Percentiles rank a stretch among this genome's conserved stretches.
Evolutionary conservation across 805 yeast genomes (phyloP).

Genomic region (Suhomyces tanzawaensis): DNA sequence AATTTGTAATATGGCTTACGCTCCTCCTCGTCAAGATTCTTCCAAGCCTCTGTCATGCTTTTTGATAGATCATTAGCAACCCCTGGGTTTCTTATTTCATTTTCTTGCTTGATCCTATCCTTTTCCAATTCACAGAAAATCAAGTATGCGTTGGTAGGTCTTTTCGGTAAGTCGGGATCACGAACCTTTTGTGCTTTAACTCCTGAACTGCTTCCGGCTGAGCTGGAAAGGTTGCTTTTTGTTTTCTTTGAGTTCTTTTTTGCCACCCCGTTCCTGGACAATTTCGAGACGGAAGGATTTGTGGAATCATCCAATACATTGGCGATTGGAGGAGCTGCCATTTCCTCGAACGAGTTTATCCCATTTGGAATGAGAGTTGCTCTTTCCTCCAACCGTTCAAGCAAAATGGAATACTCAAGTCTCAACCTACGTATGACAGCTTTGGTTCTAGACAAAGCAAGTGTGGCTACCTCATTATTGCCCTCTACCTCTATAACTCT

Average conservation of each 20-base stretch:
- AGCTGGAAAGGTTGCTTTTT: slow-evolving; percentile 21
- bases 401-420: slow-evolving; percentile 74
- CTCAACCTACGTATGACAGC: slow-evolving; percentile 73
- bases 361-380: slow-evolving; percentile 32
- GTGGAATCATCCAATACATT: slow-evolving; percentile 29
- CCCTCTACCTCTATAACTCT: slow-evolving; percentile 72
- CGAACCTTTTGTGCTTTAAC: slow-evolving; percentile 43
- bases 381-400: slow-evolving; percentile 74
- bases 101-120: slow-evolving; percentile 60
- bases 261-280: slow-evolving; percentile 11
- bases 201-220: slow-evolving; percentile 15
- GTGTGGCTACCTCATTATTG: slow-evolving; percentile 70
- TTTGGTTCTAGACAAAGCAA: slow-evolving; percentile 76
- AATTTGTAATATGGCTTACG: slow-evolving; percentile 71
- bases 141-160: slow-evolving; percentile 88
- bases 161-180: slow-evolving; percentile 83
- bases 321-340: slow-evolving; percentile 43
- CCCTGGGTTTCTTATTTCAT: slow-evolving; percentile 52
- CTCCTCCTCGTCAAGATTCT: slow-evolving; percentile 62
- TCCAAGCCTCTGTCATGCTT: slow-evolving; percentile 85
- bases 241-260: slow-evolving; percentile 18
- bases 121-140: slow-evolving; percentile 85
- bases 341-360: slow-evolving; percentile 27
- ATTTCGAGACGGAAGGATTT: slow-evolving; percentile 20
- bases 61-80: slow-evolving; percentile 62